These are phyloP conservation scores for Trypanosoma mega DNA, from an alignment of 208 protist genomes.

Conservation along the genomic window DNA sequence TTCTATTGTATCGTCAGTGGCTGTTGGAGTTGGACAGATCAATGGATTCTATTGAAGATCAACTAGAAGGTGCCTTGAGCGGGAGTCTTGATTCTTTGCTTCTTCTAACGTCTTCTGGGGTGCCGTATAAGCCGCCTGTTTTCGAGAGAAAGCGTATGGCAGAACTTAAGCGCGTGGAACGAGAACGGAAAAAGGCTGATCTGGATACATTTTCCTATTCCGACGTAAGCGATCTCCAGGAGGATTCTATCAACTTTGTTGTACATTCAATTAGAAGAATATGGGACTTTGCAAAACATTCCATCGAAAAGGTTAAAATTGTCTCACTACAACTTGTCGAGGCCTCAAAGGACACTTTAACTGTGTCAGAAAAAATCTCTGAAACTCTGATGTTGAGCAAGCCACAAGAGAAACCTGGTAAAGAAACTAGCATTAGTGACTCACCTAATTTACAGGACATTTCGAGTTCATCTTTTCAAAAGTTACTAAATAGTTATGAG, in stretches of 20 bases:
- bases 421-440: too few relatives aligned
- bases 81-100: constrained; percentile 12
- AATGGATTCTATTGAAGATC: constrained; percentile 12
- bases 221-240: not conserved
- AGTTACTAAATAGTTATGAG: constrained; percentile 3
- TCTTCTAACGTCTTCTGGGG: constrained; percentile 3
- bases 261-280: constrained; percentile 8
- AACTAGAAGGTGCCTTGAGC: constrained; percentile 6
- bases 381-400: constrained; percentile 11
- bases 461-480: not conserved
- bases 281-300: constrained; percentile 10
- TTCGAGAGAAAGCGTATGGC: constrained; percentile 6
- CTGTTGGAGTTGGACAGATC: not conserved
- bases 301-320: constrained; percentile 11
- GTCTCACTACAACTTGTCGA: constrained; percentile 6
- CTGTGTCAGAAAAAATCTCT: not conserved
- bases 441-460: too few relatives aligned
- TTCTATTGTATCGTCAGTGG: constrained; percentile 15
- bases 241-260: constrained; percentile 6
- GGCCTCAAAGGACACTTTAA: not conserved
- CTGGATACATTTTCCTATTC: not conserved
- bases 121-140: constrained; percentile 13
- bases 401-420: too few relatives aligned
- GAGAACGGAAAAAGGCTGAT: not conserved
- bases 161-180: constrained; percentile 12